Percentiles rank a stretch among this genome's conserved stretches.
phyloP scores from a whole-genome alignment of 176 grass and related monocot species.

The Canna indica region DNA sequence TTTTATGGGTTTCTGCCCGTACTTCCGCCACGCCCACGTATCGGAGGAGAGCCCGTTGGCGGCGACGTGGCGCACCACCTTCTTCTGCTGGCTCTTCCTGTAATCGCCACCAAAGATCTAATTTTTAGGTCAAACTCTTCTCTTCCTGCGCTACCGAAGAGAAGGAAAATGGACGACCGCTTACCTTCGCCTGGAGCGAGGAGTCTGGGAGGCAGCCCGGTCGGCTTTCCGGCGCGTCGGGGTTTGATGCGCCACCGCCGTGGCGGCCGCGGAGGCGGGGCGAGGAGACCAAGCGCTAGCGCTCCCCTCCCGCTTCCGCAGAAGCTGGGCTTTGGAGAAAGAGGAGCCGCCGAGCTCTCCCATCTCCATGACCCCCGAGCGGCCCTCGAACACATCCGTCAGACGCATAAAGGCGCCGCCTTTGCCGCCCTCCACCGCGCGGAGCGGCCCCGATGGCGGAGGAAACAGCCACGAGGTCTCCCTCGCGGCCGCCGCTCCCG shows the following conservation, averaged over 20 bases:
- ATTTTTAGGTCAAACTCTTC: background rate
- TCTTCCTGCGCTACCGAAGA: background rate
- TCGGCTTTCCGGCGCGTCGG: slow-evolving; percentile 16
- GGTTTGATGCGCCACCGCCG: background rate
- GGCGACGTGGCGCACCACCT: slow-evolving; percentile 33
- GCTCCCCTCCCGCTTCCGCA: background rate
- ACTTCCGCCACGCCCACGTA: slow-evolving; percentile 44
- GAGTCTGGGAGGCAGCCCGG: slow-evolving; percentile 23
- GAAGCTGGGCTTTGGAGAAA: slow-evolving; percentile 13
- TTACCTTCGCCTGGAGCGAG: slow-evolving; percentile 37
- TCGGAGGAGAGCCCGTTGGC: slow-evolving; percentile 28
- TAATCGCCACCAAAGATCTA: background rate
- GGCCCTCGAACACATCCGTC: background rate
- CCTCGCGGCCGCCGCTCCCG: background rate
- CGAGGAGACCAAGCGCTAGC: background rate
- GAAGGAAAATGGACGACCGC: background rate
- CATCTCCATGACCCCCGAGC: slow-evolving; percentile 6
- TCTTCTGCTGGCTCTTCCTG: slow-evolving; percentile 49
- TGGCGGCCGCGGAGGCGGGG: background rate
- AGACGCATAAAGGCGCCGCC: slow-evolving; percentile 7
- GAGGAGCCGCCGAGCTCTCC: slow-evolving; percentile 28
- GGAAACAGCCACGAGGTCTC: background rate
- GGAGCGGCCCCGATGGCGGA: background rate
- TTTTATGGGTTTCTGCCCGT: slow-evolving; percentile 53
- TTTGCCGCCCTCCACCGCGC: background rate